A percentile compares a stretch with the other conserved stretches of the same genome.
Evolutionary conservation across 1,284 basidiomycete genomes (phyloP).

Genomic region (Pseudozyma hubeiensis): DNA sequence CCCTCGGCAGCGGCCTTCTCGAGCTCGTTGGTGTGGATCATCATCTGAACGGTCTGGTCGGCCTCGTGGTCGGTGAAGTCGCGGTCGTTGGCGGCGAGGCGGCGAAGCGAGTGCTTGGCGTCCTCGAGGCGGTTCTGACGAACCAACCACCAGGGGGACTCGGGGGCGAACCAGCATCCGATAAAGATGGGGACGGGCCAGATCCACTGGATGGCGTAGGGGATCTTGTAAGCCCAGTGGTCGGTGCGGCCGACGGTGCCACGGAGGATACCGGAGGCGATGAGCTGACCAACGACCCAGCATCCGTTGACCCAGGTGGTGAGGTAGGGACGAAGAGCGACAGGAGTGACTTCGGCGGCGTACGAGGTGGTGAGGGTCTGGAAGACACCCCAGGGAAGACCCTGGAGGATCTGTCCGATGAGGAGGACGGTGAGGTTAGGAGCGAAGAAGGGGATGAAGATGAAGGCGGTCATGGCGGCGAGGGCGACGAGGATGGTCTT

Average conservation of each 20-base stretch:
- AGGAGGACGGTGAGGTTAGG: constrained; percentile 68
- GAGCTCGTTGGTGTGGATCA: constrained; percentile 70
- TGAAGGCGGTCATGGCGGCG: constrained; percentile 66
- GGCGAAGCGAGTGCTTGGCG: constrained; percentile 69
- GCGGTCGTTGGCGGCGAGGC: constrained; percentile 67
- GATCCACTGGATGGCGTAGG: constrained; percentile 71
- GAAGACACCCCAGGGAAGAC: constrained; percentile 71
- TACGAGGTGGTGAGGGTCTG: constrained; percentile 72
- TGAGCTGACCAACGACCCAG: constrained; percentile 70
- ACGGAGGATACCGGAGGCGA: constrained; percentile 71
- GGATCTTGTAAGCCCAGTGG: constrained; percentile 69
- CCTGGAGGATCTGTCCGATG: constrained; percentile 69
- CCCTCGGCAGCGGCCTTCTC: constrained; percentile 69
- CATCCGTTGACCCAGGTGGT: constrained; percentile 72
- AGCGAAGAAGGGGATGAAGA: constrained; percentile 70
- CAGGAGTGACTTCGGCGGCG: constrained; percentile 72
- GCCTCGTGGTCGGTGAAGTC: constrained; percentile 67
- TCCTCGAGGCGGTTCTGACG: constrained; percentile 71
- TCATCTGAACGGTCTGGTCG: constrained; percentile 71
- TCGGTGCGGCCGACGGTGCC: constrained; percentile 62
- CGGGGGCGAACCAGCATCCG: constrained; percentile 66
- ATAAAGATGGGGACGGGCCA: constrained; percentile 67
- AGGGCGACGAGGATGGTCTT: constrained; percentile 65
- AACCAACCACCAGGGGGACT: constrained; percentile 71
- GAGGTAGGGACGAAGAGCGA: constrained; percentile 71